These are phyloP conservation scores for Lonicera japonica DNA, from an alignment of 129 eudicot species.

Conservation along the genomic window DNA sequence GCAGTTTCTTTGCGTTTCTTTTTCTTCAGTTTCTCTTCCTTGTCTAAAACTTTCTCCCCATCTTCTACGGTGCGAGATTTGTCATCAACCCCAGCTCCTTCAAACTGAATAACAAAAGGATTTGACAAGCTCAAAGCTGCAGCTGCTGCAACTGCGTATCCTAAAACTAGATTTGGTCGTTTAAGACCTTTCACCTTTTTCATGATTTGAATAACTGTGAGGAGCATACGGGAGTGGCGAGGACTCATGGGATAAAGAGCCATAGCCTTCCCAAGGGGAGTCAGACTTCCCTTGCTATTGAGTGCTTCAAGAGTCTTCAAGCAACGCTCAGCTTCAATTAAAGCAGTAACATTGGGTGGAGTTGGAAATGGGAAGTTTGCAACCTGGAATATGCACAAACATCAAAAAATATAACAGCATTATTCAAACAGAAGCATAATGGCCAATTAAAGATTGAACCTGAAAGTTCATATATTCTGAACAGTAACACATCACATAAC, in stretches of 20 bases:
- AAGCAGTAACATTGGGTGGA: slow-evolving; percentile 56
- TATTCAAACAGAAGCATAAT: background rate
- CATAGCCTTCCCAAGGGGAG: slow-evolving; percentile 81
- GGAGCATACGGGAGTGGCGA: slow-evolving; percentile 95
- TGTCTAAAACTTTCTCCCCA: slow-evolving; percentile 15
- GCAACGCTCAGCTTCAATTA: slow-evolving; percentile 72
- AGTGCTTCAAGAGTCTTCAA: slow-evolving; percentile 80
- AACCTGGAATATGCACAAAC: slow-evolving; percentile 42
- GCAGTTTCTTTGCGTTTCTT: slow-evolving; percentile 55
- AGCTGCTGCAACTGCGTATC: slow-evolving; percentile 87
- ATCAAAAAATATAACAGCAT: background rate
- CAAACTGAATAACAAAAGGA: slow-evolving; percentile 71
- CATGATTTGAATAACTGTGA: slow-evolving; percentile 67
- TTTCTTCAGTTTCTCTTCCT: slow-evolving; percentile 41
- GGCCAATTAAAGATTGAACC: background rate
- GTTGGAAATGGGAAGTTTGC: slow-evolving; percentile 89
- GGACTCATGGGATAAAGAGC: slow-evolving; percentile 95
- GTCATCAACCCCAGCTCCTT: too few species aligned
- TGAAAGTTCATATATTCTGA: too few species aligned
- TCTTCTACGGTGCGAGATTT: background rate
- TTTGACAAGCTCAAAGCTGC: slow-evolving; percentile 88
- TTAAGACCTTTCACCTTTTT: slow-evolving; percentile 28
- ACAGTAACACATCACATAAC: too few species aligned
- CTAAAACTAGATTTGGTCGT: slow-evolving; percentile 54
- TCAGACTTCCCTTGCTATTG: slow-evolving; percentile 56